Evolutionary conservation across 768 basidiomycete species (phyloP).

Genomic region (Pleurotus ostreatus): DNA sequence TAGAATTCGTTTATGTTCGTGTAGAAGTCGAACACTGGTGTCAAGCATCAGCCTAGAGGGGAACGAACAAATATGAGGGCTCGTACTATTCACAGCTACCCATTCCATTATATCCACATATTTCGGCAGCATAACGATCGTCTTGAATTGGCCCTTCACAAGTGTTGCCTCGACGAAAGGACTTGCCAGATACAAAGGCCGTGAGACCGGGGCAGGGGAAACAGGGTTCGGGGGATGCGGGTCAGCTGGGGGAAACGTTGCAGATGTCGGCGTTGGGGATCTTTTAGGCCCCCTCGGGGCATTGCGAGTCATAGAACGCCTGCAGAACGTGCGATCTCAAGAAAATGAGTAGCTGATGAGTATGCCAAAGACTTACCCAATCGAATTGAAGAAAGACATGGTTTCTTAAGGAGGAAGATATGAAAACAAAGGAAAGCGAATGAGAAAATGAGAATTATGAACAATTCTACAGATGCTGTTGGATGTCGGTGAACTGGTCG

Average conservation of each 20-base stretch:
- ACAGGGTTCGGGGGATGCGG: constrained; percentile 32
- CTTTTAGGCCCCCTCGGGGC: constrained; percentile 67
- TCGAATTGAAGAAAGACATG: constrained; percentile 85
- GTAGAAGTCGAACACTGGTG: constrained; percentile 93
- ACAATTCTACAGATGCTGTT: not conserved
- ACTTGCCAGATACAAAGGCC: constrained; percentile 85
- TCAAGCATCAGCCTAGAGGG: not conserved
- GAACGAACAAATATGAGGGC: not conserved
- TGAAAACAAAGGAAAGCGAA: not conserved
- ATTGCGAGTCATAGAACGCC: constrained; percentile 68
- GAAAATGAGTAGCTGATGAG: not conserved
- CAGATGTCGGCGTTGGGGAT: constrained; percentile 71
- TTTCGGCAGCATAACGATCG: constrained; percentile 91
- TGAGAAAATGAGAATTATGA: not conserved
- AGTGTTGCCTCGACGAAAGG: constrained; percentile 97
- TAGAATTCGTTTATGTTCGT: constrained; percentile 97
- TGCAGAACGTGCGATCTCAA: constrained; percentile 21
- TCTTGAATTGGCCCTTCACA: constrained; percentile 97
- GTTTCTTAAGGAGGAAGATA: constrained; percentile 1
- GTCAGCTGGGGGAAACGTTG: constrained; percentile 48
- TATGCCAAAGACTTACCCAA: constrained; percentile 49
- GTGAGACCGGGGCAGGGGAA: constrained; percentile 40
- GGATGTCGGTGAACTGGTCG: too few relatives aligned
- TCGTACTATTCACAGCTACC: constrained; percentile 78
- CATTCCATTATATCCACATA: constrained; percentile 99